Percentiles rank a stretch among this genome's conserved stretches.
Evolutionary conservation across 2,329 filamentous ascomycete genomes (phyloP).

Genomic region (Neopestalotiopsis sp.): DNA sequence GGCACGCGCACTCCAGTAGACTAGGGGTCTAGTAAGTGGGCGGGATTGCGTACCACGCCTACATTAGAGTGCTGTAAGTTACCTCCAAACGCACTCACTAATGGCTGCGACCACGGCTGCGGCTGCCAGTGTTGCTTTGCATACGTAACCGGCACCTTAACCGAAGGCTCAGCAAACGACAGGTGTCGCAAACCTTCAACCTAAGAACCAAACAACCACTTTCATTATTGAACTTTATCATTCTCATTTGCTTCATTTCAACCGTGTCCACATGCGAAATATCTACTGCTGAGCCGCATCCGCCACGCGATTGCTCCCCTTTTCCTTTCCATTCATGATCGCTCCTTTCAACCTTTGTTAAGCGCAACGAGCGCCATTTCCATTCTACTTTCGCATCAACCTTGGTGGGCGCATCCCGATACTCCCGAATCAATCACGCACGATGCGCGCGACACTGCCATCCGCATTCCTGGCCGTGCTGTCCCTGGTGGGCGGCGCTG

Average conservation of each 20-base stretch:
- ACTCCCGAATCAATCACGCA: slow-evolving; percentile 4
- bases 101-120: neutral
- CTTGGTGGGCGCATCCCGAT: neutral
- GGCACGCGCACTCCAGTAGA: neutral
- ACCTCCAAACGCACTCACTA: neutral
- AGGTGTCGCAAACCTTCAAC: slow-evolving; percentile 13
- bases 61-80: neutral
- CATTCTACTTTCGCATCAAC: neutral
- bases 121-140: neutral
- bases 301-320: neutral
- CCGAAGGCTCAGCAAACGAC: slow-evolving; percentile 5
- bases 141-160: neutral
- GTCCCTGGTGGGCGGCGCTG: slow-evolving; percentile 38
- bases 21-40: neutral
- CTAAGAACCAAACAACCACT: neutral
- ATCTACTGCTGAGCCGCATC: slow-evolving; percentile 3
- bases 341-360: neutral
- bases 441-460: slow-evolving; percentile 32
- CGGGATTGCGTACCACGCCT: neutral
- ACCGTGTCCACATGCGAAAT: neutral
- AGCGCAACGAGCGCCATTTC: slow-evolving; percentile 16
- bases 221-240: slow-evolving; percentile 6
- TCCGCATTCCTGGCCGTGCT: slow-evolving; percentile 34
- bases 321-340: slow-evolving; percentile 8
- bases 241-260: neutral